A percentile compares a stretch with the other conserved stretches of the same genome.
phyloP scores from a whole-genome alignment of 495 filamentous ascomycete species.

The Neurospora sp. region DNA sequence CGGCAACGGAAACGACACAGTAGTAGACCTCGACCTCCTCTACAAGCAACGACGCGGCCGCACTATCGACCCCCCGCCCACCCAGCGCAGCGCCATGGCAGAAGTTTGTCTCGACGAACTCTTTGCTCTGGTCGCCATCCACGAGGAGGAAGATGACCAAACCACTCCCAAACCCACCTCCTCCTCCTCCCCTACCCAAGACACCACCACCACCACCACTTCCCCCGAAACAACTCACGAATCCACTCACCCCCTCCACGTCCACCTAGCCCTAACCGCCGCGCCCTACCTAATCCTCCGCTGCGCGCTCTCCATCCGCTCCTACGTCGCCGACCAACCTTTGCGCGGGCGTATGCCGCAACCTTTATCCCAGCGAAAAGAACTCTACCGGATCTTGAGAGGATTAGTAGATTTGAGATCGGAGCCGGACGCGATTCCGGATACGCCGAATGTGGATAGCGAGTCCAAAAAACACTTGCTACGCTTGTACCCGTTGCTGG shows the following conservation, averaged over 20 bases:
- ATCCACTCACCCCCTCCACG: conserved; percentile 24
- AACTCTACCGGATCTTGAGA: conserved; percentile 61
- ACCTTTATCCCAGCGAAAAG: conserved; percentile 68
- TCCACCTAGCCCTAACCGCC: conserved; percentile 61
- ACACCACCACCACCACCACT: neutral
- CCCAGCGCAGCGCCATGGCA: conserved; percentile 57
- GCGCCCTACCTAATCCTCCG: conserved; percentile 80
- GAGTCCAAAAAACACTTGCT: conserved; percentile 60
- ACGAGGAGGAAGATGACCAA: too few relatives aligned
- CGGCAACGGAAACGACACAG: conserved; percentile 18
- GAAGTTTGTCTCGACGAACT: conserved; percentile 76
- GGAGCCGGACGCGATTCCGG: conserved; percentile 62
- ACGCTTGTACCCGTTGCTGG: conserved; percentile 72
- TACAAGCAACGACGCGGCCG: conserved; percentile 57
- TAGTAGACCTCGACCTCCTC: conserved; percentile 49
- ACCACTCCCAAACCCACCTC: too few relatives aligned
- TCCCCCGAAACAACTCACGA: conserved; percentile 8
- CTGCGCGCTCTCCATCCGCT: conserved; percentile 63
- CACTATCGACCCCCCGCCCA: conserved; percentile 57
- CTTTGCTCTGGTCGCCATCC: conserved; percentile 55
- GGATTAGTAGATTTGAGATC: conserved; percentile 54
- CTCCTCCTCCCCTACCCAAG: conserved; percentile 16
- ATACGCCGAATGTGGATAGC: conserved; percentile 45
- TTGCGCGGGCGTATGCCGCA: conserved; percentile 87
- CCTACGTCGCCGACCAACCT: conserved; percentile 87